Base-by-base conservation (phyloP, 495 filamentous ascomycete species). In the Penicillium pancosmium region DNA sequence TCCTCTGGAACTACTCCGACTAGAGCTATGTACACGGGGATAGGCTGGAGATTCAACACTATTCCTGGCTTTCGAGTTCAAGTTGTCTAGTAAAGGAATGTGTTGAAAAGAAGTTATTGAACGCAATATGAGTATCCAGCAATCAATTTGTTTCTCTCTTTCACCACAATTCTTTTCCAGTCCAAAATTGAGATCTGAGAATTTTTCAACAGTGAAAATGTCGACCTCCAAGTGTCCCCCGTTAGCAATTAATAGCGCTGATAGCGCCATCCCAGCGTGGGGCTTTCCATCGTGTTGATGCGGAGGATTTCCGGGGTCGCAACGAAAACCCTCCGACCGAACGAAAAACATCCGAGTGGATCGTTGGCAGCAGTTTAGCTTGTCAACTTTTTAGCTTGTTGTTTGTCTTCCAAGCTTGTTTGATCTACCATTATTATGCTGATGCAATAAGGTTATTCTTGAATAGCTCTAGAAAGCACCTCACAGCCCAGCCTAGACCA, bases 241-340 rank as follows among this genome's bases (percentile, higher is more conserved):
- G 12, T 44, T 44, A 44, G 41, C 41, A 44, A 44, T 44, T 44
- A 18, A 44, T 44, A 44, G 41, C 41, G 41, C 9, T 44, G 16
- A 44, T 44, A 44, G 41, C 41, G 41, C 41, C 41, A 44, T 44
- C 16, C 16, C 41, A 44, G 19, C 41, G 41, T 19, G 15, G 15
- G 41, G 27, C 27, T 31, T 31, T 43, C 4, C 11, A 43, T 6
- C 40, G 6, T 16, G 12, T 43, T 15, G 12, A 16, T 43, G 41
- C 41, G 41, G 41, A 44, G 41, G 16, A 44, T 44, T 44, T 19
- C 41, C 41, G 41, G 16, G 41, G 36, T n/a, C 3, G 23, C 23
- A 44, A 18, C 4, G 6, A 19, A 44, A 44, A 44, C 41, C 41
- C 15, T 44, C 41, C 41, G 41, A 44, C 12, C 15, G 16, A 44